These are phyloP conservation scores for Aspergillus fumigatiaffinis DNA, from an alignment of 2,329 filamentous ascomycete genomes.

Conservation along the genomic window DNA sequence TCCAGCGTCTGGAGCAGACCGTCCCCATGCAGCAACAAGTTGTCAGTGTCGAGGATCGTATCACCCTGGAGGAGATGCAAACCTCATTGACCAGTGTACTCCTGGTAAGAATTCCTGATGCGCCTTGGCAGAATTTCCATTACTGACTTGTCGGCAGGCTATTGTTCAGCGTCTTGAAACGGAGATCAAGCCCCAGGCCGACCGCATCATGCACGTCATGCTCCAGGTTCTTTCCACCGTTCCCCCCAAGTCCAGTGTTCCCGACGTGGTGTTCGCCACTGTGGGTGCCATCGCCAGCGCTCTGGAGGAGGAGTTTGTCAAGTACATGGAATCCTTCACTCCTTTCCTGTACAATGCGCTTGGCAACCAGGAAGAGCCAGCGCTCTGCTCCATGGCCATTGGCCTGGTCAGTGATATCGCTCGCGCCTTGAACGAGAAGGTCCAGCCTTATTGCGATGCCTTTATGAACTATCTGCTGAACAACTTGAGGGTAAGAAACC, in stretches of 20 bases:
- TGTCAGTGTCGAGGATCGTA: constrained; percentile 93
- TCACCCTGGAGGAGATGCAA: constrained; percentile 96
- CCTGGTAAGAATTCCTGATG: constrained; percentile 46
- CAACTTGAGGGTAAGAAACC: constrained; percentile 66
- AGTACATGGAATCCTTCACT: constrained; percentile 95
- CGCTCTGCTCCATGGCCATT: constrained; percentile 93
- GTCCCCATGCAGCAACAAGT: constrained; percentile 87
- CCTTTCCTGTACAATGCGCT: constrained; percentile 93
- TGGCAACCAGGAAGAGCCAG: constrained; percentile 90
- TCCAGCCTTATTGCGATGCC: constrained; percentile 90
- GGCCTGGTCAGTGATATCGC: constrained; percentile 96
- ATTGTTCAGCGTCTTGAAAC: constrained; percentile 89
- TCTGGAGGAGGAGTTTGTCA: constrained; percentile 86
- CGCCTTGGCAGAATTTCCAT: background rate
- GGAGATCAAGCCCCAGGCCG: constrained; percentile 84
- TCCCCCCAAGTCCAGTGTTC: constrained; percentile 84
- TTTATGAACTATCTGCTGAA: constrained; percentile 98
- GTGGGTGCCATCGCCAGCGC: constrained; percentile 89
- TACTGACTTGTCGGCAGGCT: constrained; percentile 41
- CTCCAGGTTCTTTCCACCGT: constrained; percentile 75
- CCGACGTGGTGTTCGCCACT: constrained; percentile 87
- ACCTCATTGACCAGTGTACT: constrained; percentile 90
- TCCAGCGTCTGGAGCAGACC: constrained; percentile 87
- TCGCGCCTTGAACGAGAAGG: constrained; percentile 80
- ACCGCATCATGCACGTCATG: constrained; percentile 88